Conservation (phyloP, 2,329 filamentous ascomycete species). For the Cladosporium sp. region DNA sequence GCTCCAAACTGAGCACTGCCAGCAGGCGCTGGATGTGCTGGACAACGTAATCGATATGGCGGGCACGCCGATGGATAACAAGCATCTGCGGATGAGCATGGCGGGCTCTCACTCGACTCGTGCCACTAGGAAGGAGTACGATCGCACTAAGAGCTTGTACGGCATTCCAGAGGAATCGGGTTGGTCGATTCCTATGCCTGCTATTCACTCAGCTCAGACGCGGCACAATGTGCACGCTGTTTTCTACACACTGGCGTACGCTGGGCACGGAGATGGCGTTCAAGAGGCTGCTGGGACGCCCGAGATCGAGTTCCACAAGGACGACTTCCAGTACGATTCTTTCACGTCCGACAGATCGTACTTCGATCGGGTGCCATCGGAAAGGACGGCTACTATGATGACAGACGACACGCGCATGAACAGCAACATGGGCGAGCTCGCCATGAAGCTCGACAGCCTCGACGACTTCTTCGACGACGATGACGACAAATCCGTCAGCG, state of each 20-base stretch:
- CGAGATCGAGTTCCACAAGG: constrained; percentile 86
- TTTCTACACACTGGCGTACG: constrained; percentile 64
- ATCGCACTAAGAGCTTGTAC: constrained; percentile 87
- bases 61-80: constrained; percentile 78
- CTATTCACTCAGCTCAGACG: constrained; percentile 79
- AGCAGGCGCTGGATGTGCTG: constrained; percentile 82
- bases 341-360: constrained; percentile 38
- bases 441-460: constrained; percentile 52
- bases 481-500: constrained; percentile 31
- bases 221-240: constrained; percentile 90
- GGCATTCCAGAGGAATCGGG: constrained; percentile 93
- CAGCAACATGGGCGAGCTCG: constrained; percentile 72
- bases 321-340: constrained; percentile 73
- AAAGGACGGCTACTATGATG: constrained; percentile 82
- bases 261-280: constrained; percentile 34
- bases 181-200: constrained; percentile 92
- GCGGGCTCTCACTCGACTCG: constrained; percentile 73
- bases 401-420: constrained; percentile 70
- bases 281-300: constrained; percentile 62
- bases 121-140: constrained; percentile 86
- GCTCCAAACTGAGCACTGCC: constrained; percentile 87
- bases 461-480: constrained; percentile 51
- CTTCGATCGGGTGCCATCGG: constrained; percentile 46
- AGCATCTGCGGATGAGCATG: constrained; percentile 98
- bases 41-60: constrained; percentile 96